Evolutionary conservation across 2,329 filamentous ascomycete genomes (phyloP).

Genomic region (Immersiporthe knoxdaviesiana): DNA sequence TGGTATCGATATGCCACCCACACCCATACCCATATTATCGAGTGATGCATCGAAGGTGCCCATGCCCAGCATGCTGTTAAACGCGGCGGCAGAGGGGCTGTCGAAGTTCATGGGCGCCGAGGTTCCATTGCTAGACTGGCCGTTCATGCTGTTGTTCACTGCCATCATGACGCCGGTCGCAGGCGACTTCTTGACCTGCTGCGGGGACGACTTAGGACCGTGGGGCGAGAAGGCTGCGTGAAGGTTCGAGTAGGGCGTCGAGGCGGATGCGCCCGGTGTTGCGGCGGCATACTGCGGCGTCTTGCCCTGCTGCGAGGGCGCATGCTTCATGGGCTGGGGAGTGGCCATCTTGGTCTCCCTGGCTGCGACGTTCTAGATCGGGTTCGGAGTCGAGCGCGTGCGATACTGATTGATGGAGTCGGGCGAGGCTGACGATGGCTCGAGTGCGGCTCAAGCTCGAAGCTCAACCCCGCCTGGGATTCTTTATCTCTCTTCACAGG

Average conservation of each 20-base stretch:
- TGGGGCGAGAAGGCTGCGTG: slow-evolving; percentile 63
- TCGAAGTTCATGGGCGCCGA: slow-evolving; percentile 56
- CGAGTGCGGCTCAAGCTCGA: background rate
- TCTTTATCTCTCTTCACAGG: background rate
- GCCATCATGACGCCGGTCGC: slow-evolving; percentile 54
- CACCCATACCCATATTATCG: slow-evolving; percentile 54
- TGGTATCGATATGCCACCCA: slow-evolving; percentile 48
- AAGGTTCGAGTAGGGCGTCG: slow-evolving; percentile 59
- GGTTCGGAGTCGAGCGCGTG: background rate
- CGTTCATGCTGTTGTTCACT: slow-evolving; percentile 32
- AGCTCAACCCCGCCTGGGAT: background rate
- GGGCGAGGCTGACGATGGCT: slow-evolving; percentile 8
- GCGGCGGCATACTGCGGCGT: slow-evolving; percentile 58
- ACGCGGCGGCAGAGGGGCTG: slow-evolving; percentile 65
- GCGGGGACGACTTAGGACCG: slow-evolving; percentile 62
- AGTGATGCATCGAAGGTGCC: slow-evolving; percentile 53
- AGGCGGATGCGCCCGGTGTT: slow-evolving; percentile 70
- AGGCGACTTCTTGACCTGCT: slow-evolving; percentile 67
- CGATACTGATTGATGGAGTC: background rate
- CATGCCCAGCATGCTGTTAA: slow-evolving; percentile 61
- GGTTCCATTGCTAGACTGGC: slow-evolving; percentile 12
- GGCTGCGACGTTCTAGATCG: background rate
- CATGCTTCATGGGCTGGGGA: slow-evolving; percentile 54
- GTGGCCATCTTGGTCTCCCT: slow-evolving; percentile 47
- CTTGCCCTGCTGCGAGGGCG: slow-evolving; percentile 54